Conservation (phyloP, 129 eudicot species). For the Gnaphalium uliginosum region DNA sequence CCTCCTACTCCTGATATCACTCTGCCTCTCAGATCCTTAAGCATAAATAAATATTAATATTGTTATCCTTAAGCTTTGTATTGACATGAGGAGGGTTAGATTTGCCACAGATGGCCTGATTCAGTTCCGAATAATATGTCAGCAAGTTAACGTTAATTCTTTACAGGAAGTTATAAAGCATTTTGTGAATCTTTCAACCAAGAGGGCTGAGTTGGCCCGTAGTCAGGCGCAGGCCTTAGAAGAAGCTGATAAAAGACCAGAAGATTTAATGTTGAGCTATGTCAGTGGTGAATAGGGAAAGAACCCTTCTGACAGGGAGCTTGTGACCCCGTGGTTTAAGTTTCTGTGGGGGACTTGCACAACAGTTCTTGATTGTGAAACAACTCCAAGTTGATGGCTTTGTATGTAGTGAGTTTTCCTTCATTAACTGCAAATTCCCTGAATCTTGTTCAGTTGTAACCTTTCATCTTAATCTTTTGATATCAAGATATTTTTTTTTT, state of each 20-base stretch:
- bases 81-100: constrained; percentile 92
- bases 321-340: constrained; percentile 94
- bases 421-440: neutral
- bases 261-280: constrained; percentile 91
- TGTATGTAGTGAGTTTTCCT: constrained; percentile 62
- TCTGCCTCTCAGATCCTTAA: no score
- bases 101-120: constrained; percentile 97
- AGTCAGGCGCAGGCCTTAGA: constrained; percentile 90
- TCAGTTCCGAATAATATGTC: constrained; percentile 87
- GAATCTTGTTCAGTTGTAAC: no score
- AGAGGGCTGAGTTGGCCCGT: constrained; percentile 88
- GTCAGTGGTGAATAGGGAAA: constrained; percentile 96
- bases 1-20: no score
- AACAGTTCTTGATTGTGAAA: constrained; percentile 83
- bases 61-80: constrained; percentile 88
- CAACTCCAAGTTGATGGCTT: constrained; percentile 77
- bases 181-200: constrained; percentile 88
- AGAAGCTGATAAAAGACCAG: constrained; percentile 93
- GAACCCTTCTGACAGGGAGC: constrained; percentile 91
- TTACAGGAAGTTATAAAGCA: constrained; percentile 94
- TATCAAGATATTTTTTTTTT: no score
- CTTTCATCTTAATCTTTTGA: neutral
- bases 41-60: no score
- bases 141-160: constrained; percentile 85
- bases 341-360: constrained; percentile 93